Conservation (phyloP, 176 grass and related monocot genomes). For the Aegilops bicornis region DNA sequence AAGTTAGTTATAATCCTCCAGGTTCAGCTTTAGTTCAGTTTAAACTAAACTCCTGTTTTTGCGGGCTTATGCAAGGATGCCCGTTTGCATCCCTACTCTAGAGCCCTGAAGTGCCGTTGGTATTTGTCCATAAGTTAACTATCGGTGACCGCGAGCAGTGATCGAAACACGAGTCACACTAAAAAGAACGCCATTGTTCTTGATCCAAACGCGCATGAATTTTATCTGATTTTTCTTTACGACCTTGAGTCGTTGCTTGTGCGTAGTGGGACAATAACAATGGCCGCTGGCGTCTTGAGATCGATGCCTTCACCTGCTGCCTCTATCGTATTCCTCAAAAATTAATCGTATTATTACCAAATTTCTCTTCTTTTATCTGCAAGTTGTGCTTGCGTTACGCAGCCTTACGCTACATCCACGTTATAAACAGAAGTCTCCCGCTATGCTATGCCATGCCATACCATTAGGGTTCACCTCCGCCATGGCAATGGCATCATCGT, state of each 20-base stretch:
- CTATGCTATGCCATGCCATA: too few species aligned
- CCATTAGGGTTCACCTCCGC: background rate
- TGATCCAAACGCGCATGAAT: background rate
- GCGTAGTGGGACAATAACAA: background rate
- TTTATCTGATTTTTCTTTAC: constrained; percentile 4
- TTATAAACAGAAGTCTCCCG: background rate
- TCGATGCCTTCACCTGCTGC: background rate
- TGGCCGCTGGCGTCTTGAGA: background rate
- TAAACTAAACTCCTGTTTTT: too few species aligned
- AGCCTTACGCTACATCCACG: background rate
- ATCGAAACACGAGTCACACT: background rate
- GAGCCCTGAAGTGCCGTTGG: too few species aligned
- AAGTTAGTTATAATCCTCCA: too few species aligned
- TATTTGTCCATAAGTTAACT: background rate
- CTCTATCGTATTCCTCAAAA: background rate
- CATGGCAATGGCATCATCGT: background rate
- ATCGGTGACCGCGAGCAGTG: background rate
- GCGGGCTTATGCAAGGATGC: too few species aligned
- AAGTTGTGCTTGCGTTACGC: background rate
- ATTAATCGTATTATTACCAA: background rate
- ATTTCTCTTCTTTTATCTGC: background rate
- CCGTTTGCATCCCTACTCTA: too few species aligned
- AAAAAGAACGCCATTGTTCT: background rate
- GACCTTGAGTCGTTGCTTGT: background rate
- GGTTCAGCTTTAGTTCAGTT: too few species aligned